Base-by-base conservation (phyloP, 2,329 filamentous ascomycete genomes). In the Hymenoscyphus fructigenus region DNA sequence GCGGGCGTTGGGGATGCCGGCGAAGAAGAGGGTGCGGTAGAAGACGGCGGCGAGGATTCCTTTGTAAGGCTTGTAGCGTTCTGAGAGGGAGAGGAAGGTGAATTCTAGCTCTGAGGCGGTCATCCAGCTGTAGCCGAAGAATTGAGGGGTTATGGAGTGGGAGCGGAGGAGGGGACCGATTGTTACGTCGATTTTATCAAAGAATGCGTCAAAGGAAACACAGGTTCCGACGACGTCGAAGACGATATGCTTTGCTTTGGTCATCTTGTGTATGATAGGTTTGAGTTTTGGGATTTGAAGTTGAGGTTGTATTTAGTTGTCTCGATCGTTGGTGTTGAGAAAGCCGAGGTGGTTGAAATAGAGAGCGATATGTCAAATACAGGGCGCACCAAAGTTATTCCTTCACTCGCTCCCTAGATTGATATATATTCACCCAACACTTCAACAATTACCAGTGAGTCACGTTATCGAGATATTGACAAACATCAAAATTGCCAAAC, bases 181-280 rank as follows among this genome's bases (percentile, higher is more conserved):
- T 20, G 75, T 75, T 2, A 71, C 60, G 4, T 80, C 76, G 38
- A 84, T 77, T 34, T 75, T 74, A 12, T 77, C 72, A 66, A 77
- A 79, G 69, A 80, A 79, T 59, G 76, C 76, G 17, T 81, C 76
- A 72, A 80, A 83, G 23, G 77, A 79, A 50, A 83, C 79, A 63
- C 77, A 78, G n/a, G 82, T 84, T 58, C 82, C 82, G 56, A 86
- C 83, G 1, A 85, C 78, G 70, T 83, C 81, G 67, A 83, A 83
- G 34, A 83, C 80, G 64, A 82, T 76, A 66, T 83, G 77, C 62
- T 82, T 82, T 44, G 2, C 23, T 50, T 44, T 62, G 20, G 20
- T 41, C 60, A 59, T 65, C n/a, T 59, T 57, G n/a, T 36, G 17
- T 28, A 3, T 29, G 38, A 14, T 29, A n/a, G 15, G 3, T 32